Evolutionary conservation across 352 stramenopile genomes (phyloP), one percentile per base, ranked within the genome.

Genomic region (Phytophthora cajani): DNA sequence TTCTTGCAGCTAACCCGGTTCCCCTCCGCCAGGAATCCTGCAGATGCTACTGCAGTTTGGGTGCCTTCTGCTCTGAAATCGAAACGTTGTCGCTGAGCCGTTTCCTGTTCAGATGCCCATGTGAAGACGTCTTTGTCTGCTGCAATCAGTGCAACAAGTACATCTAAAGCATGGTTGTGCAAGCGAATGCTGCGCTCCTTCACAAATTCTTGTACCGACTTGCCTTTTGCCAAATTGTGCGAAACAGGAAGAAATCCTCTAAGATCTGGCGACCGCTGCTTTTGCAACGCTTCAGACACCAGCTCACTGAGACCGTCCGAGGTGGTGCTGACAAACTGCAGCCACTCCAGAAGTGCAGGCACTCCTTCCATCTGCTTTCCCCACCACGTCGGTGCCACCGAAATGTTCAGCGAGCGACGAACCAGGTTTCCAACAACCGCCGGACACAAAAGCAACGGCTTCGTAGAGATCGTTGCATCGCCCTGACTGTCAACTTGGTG

Each of bases 241-340:
- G 85, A 81, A 19, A 89, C 47, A 1, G 64, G 44, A 16, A 62
- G 14, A 56, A 85, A 87, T 6, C 78, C 62, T n/a, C 49, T 72
- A 10, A 91, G 44, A 14, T 50, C 66, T 49, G 70, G 72, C 25
- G 54, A 62, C 51, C 85, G 78, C 5, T 82, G 69, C 67, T 89
- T 92, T 21, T 71, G 77, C 3, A 96, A 59, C 14, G 85, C 75
- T 46, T 89, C 81, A 3, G 83, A 90, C 3, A 95, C 84, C 32
- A 96, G 67, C 23, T 90, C 81, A 16, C 82, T 82, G 23, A 95
- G 54, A 17, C 85, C 87, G 58, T 96, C 89, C 17, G 89, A 95
- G 0, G 71, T 69, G 21, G 78, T 84, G 55, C 85, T 93, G 25
- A 94, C 67, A n/a, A 67, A 80, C 23, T 87, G 81, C 14, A 96